Percentiles rank a stretch among this genome's conserved stretches.
Conservation (phyloP, 345 rosid species). For the Syzygium aromaticum region DNA sequence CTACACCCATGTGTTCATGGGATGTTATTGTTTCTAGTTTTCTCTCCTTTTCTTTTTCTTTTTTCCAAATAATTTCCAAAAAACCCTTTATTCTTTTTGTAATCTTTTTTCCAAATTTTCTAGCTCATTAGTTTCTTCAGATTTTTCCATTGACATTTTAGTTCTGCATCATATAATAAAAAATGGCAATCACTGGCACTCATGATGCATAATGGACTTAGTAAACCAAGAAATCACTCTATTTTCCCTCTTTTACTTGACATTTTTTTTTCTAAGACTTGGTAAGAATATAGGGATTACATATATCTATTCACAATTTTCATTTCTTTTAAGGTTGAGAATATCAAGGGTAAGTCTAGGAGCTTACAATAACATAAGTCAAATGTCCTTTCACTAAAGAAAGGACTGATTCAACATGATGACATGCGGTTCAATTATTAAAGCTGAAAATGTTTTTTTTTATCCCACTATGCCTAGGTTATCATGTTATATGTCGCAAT, state of each 20-base stretch:
- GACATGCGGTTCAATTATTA: conserved; percentile 6
- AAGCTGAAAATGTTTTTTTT: background rate
- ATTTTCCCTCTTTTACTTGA: background rate
- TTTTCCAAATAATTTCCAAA: background rate
- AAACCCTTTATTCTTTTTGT: background rate
- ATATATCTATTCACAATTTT: no score
- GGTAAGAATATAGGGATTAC: background rate
- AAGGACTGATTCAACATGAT: background rate
- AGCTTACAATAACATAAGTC: background rate
- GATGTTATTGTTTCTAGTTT: background rate
- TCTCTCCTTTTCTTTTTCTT: background rate
- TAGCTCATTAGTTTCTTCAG: background rate
- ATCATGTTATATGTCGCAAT: background rate
- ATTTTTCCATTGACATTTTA: background rate
- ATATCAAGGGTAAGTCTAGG: background rate
- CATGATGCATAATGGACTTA: background rate
- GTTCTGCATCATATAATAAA: background rate
- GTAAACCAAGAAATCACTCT: background rate
- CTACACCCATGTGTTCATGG: background rate
- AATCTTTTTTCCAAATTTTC: background rate
- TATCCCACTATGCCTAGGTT: background rate
- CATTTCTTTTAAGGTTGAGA: background rate
- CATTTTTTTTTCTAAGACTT: background rate
- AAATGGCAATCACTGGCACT: background rate
- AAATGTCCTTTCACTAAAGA: background rate